phyloP scores from a whole-genome alignment of 495 filamentous ascomycete genomes.

The Wilcoxina mikolae region DNA sequence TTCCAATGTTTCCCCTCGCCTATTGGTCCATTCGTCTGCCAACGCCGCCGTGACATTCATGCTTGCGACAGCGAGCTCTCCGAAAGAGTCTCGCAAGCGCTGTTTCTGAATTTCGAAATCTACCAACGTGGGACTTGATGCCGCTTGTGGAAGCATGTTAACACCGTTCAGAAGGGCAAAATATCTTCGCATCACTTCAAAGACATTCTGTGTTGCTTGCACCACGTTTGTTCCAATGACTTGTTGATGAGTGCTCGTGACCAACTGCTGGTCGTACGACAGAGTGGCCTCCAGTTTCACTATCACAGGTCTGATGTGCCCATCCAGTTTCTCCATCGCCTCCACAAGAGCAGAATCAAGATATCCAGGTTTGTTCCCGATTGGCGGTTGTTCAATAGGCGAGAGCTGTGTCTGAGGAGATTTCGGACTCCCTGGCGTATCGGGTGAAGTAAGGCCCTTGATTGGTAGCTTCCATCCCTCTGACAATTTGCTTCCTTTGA shows the following conservation, averaged over 20 bases:
- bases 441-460: neutral
- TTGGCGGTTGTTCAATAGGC: constrained; percentile 27
- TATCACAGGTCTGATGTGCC: constrained; percentile 34
- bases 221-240: constrained; percentile 18
- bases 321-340: constrained; percentile 65
- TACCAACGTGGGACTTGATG: constrained; percentile 64
- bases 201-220: constrained; percentile 15
- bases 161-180: constrained; percentile 26
- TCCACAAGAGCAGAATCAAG: constrained; percentile 67
- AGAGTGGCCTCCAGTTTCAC: constrained; percentile 52
- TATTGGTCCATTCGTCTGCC: constrained; percentile 86
- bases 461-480: constrained; percentile 61
- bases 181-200: constrained; percentile 25
- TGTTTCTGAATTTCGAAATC: constrained; percentile 89
- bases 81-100: constrained; percentile 76
- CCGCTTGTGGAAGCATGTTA: constrained; percentile 18
- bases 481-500: constrained; percentile 62
- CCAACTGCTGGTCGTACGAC: constrained; percentile 16
- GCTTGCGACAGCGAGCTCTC: constrained; percentile 72
- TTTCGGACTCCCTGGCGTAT: constrained; percentile 6
- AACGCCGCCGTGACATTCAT: constrained; percentile 78
- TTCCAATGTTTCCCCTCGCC: constrained; percentile 82
- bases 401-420: neutral
- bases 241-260: constrained; percentile 16
- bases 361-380: constrained; percentile 19